Percentiles rank a stretch among this genome's conserved stretches.
Conservation (phyloP, 768 basidiomycete species). For the Tricholomella constricta region DNA sequence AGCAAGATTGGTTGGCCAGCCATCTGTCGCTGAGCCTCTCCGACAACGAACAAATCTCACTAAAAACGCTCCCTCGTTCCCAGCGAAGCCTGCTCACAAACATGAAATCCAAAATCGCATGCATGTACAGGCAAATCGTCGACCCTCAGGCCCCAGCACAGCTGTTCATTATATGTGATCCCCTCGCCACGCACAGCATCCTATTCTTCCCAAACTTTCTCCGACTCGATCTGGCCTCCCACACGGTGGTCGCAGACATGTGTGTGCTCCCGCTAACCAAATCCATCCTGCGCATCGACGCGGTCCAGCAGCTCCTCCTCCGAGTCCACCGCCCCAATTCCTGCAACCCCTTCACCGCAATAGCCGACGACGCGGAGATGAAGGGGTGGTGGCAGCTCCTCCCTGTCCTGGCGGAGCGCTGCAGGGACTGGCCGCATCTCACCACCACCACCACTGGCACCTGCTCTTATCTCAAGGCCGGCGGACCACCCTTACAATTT, state of each 20-base stretch:
- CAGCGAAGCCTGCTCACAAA: not conserved
- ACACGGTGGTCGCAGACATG: slow-evolving; percentile 52
- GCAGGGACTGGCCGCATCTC: slow-evolving; percentile 52
- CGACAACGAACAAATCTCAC: slow-evolving; percentile 11
- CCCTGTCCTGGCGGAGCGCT: slow-evolving; percentile 53
- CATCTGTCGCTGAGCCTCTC: slow-evolving; percentile 26
- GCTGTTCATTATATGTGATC: slow-evolving; percentile 24
- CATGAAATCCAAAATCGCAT: slow-evolving; percentile 8
- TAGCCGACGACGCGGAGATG: slow-evolving; percentile 33
- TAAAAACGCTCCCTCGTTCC: too few species aligned
- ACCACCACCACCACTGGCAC: too few species aligned
- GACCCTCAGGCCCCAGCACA: not conserved
- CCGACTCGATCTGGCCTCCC: slow-evolving; percentile 47
- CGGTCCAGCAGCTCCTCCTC: too few species aligned
- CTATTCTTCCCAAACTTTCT: slow-evolving; percentile 49
- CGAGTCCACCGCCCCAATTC: too few species aligned
- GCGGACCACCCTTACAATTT: slow-evolving; percentile 38
- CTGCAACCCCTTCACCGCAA: not conserved
- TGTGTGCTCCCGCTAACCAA: slow-evolving; percentile 43
- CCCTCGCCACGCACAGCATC: slow-evolving; percentile 28
- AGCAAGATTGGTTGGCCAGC: slow-evolving; percentile 23
- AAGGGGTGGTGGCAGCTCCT: slow-evolving; percentile 53
- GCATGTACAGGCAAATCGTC: not conserved
- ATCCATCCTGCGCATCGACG: too few species aligned
- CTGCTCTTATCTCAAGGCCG: slow-evolving; percentile 45